Evolutionary conservation across 768 basidiomycete genomes (phyloP).

Genomic region (Dioszegia crocea): DNA sequence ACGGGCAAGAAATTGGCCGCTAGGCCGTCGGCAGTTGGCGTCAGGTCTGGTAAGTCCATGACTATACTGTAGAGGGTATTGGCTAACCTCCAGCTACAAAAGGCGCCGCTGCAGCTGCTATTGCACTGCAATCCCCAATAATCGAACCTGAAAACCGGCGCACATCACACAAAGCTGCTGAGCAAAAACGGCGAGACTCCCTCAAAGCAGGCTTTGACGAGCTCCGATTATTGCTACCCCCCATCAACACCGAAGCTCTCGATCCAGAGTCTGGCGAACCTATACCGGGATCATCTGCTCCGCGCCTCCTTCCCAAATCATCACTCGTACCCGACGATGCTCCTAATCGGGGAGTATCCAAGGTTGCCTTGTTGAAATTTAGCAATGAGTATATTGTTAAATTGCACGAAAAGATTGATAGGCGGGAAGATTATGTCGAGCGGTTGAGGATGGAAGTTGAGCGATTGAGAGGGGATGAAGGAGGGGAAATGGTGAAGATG

Average conservation of each 20-base stretch:
- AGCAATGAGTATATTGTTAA: conserved; percentile 81
- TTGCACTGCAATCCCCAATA: conserved; percentile 47
- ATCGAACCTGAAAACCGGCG: conserved; percentile 45
- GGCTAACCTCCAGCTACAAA: conserved; percentile 16
- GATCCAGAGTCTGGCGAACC: conserved; percentile 71
- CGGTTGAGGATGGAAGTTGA: conserved; percentile 64
- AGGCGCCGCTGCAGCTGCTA: conserved; percentile 51
- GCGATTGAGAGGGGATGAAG: conserved; percentile 51
- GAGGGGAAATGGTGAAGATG: conserved; percentile 34
- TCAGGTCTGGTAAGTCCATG: conserved; percentile 29
- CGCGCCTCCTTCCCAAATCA: conserved; percentile 74
- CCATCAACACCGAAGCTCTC: conserved; percentile 65
- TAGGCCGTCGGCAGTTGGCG: conserved; percentile 24
- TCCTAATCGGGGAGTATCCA: conserved; percentile 92
- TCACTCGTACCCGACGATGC: conserved; percentile 67
- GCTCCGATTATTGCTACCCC: conserved; percentile 66
- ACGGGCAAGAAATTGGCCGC: conserved; percentile 38
- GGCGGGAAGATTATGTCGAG: conserved; percentile 73
- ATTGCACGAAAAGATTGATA: conserved; percentile 70
- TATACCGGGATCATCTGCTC: conserved; percentile 82
- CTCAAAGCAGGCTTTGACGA: conserved; percentile 78
- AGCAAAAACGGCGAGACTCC: conserved; percentile 94
- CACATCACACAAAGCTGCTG: conserved; percentile 76
- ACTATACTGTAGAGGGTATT: not conserved
- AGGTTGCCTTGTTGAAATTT: conserved; percentile 82